These are phyloP conservation scores for Myxozyma geophila DNA, from an alignment of 805 yeast species.

Conservation along the genomic window DNA sequence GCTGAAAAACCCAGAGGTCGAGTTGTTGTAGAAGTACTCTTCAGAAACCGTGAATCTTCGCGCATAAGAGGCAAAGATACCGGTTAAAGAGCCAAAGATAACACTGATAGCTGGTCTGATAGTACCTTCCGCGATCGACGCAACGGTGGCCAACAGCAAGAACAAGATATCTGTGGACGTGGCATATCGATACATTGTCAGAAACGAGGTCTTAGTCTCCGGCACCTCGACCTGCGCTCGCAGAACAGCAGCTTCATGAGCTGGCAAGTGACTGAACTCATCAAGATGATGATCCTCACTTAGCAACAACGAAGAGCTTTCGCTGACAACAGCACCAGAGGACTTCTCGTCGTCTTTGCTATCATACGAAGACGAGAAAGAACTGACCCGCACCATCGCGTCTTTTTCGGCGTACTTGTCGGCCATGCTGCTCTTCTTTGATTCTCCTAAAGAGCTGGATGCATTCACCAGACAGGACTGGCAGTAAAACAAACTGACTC, in stretches of 20 bases:
- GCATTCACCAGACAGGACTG: neutral
- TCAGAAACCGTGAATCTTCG: slow-evolving; percentile 36
- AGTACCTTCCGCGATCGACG: slow-evolving; percentile 48
- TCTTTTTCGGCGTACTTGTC: slow-evolving; percentile 5
- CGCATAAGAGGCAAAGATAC: slow-evolving; percentile 25
- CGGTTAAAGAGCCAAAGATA: slow-evolving; percentile 28
- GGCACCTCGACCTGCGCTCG: slow-evolving; percentile 25
- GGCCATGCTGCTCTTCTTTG: neutral
- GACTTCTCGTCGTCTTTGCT: neutral
- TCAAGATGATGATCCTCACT: slow-evolving; percentile 10
- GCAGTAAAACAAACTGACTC: too few relatives aligned
- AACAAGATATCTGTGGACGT: slow-evolving; percentile 14
- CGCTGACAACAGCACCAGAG: neutral
- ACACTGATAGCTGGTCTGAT: slow-evolving; percentile 43
- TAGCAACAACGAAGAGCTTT: slow-evolving; percentile 1
- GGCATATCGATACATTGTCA: slow-evolving; percentile 30
- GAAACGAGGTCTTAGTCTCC: slow-evolving; percentile 13
- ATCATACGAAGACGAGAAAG: neutral
- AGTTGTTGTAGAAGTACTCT: slow-evolving; percentile 16
- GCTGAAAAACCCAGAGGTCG: slow-evolving; percentile 22
- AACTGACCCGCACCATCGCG: slow-evolving; percentile 7
- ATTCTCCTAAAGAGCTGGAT: neutral
- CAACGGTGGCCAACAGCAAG: slow-evolving; percentile 23
- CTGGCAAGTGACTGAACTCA: slow-evolving; percentile 28
- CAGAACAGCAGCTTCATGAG: slow-evolving; percentile 19